Percentiles rank a stretch among this genome's conserved stretches.
Evolutionary conservation across 2,329 filamentous ascomycete species (phyloP).

Genomic region (Colletotrichum sp.): DNA sequence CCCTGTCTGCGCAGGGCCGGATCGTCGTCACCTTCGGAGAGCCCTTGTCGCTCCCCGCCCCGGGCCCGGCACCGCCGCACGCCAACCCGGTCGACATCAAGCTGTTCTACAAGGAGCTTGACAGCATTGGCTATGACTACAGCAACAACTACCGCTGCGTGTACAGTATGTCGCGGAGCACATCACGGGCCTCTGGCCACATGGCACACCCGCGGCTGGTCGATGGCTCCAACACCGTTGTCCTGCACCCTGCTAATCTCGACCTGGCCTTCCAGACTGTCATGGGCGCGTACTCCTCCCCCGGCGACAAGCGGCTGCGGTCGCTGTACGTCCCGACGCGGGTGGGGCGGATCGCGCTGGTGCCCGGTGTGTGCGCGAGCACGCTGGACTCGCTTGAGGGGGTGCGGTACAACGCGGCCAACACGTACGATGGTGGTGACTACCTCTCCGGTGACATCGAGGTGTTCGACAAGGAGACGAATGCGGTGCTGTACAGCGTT

Average conservation of each 20-base stretch:
- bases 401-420: neutral
- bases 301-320: slow-evolving; percentile 11
- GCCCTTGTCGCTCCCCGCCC: neutral
- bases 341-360: neutral
- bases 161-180: neutral
- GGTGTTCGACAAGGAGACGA: neutral
- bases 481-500: neutral
- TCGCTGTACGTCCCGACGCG: neutral
- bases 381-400: neutral
- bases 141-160: neutral
- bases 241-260: slow-evolving; percentile 35
- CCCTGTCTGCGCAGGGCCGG: neutral
- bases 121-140: neutral
- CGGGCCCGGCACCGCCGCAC: neutral
- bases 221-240: neutral
- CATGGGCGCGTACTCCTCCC: slow-evolving; percentile 35
- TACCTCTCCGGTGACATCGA: neutral
- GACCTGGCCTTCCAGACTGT: slow-evolving; percentile 39
- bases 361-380: neutral
- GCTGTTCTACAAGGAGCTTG: neutral
- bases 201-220: neutral
- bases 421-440: neutral
- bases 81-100: neutral
- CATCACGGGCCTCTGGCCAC: neutral
- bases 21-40: neutral